Conservation (phyloP, 2,329 filamentous ascomycete genomes). For the Pseudogymnoascus sp. region DNA sequence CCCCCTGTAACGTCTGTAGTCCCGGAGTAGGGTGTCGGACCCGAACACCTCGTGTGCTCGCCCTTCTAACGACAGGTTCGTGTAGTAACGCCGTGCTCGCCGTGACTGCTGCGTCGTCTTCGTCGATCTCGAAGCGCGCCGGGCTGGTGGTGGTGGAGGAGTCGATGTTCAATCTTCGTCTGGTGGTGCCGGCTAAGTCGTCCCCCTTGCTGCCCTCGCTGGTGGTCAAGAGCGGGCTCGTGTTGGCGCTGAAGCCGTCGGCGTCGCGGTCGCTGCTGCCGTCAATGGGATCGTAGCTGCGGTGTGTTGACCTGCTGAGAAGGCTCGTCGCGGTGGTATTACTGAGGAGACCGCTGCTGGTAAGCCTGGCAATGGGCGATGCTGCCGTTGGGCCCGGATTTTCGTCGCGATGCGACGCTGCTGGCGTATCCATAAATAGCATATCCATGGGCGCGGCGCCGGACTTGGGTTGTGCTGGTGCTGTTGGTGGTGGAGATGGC, state of each 20-base stretch:
- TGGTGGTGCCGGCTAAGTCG: background rate
- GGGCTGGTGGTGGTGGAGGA: conserved; percentile 17
- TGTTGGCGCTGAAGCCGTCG: background rate
- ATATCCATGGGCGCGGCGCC: background rate
- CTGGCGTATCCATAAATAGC: conserved; percentile 5
- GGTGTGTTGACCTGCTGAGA: background rate
- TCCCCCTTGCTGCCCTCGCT: background rate
- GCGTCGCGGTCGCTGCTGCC: background rate
- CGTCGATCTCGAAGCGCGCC: background rate
- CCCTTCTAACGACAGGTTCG: background rate
- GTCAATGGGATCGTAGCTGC: conserved; percentile 5
- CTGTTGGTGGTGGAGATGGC: background rate
- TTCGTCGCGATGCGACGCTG: conserved; percentile 6
- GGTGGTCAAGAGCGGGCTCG: conserved; percentile 1
- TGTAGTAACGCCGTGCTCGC: background rate
- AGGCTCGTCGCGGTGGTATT: background rate
- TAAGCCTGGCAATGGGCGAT: background rate
- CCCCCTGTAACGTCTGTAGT: conserved; percentile 51
- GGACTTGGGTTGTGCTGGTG: background rate
- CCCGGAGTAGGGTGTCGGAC: conserved; percentile 55
- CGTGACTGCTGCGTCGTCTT: background rate
- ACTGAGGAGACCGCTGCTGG: background rate
- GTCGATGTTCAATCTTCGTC: background rate
- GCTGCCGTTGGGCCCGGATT: background rate
- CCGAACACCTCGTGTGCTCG: background rate